A percentile compares a stretch with the other conserved stretches of the same genome.
Conservation (phyloP, 2,329 filamentous ascomycete genomes). For the Orbilia brochopaga region DNA sequence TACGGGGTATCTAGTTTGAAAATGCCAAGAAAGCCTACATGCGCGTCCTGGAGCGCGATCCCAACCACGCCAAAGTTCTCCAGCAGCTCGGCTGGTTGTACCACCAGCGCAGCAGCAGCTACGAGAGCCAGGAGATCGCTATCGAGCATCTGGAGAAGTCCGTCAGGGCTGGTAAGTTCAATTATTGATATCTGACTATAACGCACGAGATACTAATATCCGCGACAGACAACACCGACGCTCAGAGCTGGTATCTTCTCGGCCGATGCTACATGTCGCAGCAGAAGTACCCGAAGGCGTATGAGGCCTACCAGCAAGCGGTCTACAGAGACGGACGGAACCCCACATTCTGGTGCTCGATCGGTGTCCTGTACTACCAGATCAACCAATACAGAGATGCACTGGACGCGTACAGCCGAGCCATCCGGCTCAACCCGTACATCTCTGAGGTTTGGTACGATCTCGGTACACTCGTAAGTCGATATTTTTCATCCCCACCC, state of each 20-base stretch:
- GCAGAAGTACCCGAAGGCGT: constrained; percentile 97
- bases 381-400: constrained; percentile 99
- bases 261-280: constrained; percentile 99
- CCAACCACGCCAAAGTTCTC: constrained; percentile 95
- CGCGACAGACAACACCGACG: constrained; percentile 80
- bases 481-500: constrained; percentile 51
- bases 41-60: constrained; percentile 89
- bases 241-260: constrained; percentile 97
- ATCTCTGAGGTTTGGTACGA: constrained; percentile 99
- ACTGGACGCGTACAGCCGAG: constrained; percentile 93
- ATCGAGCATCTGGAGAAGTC: constrained; percentile 98
- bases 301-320: constrained; percentile 97
- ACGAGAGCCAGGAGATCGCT: constrained; percentile 89
- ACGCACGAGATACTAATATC: constrained; percentile 29
- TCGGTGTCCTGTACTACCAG: constrained; percentile 97
- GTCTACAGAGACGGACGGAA: constrained; percentile 97
- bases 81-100: constrained; percentile 98
- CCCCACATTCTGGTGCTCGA: constrained; percentile 99
- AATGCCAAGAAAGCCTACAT: constrained; percentile 90
- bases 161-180: constrained; percentile 78
- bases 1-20: constrained; percentile 71
- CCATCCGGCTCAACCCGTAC: constrained; percentile 94
- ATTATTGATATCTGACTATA: constrained; percentile 49
- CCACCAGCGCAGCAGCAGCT: constrained; percentile 91
- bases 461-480: constrained; percentile 85